Evolutionary conservation across 495 filamentous ascomycete species (phyloP).

Genomic region (Penicillium cosmopolitanum): DNA sequence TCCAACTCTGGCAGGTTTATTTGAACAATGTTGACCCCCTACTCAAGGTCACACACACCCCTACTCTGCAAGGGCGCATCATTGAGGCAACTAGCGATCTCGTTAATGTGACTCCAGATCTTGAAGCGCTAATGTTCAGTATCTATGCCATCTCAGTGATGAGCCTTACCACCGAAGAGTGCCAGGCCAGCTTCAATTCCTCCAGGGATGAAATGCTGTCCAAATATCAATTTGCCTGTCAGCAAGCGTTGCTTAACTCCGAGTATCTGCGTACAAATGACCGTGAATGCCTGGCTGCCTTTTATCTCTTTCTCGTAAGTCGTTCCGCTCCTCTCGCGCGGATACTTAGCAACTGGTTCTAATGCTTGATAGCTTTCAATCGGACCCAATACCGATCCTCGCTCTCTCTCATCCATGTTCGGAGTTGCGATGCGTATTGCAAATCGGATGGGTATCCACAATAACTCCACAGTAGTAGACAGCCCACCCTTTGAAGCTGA

Average conservation of each 20-base stretch:
- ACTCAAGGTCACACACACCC: constrained; percentile 56
- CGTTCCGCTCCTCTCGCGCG: constrained; percentile 10
- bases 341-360: not conserved
- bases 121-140: constrained; percentile 56
- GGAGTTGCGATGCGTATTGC: constrained; percentile 57
- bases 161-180: constrained; percentile 49
- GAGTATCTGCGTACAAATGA: constrained; percentile 48
- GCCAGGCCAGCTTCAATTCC: constrained; percentile 41
- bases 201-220: constrained; percentile 49
- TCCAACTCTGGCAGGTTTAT: constrained; percentile 53
- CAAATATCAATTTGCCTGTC: constrained; percentile 56
- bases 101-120: constrained; percentile 18
- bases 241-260: constrained; percentile 56
- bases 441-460: constrained; percentile 57
- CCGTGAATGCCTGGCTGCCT: constrained; percentile 60
- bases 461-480: constrained; percentile 39
- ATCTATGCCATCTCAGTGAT: constrained; percentile 57
- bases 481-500: constrained; percentile 53
- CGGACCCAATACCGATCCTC: constrained; percentile 47
- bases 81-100: constrained; percentile 40
- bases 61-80: constrained; percentile 50
- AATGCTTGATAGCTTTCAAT: constrained; percentile 49
- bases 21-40: constrained; percentile 57
- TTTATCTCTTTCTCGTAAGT: constrained; percentile 63
- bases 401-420: constrained; percentile 56